Base-by-base conservation (phyloP, 371 early-diverging fungal genomes). In the Batrachochytrium dendrobatidis region DNA sequence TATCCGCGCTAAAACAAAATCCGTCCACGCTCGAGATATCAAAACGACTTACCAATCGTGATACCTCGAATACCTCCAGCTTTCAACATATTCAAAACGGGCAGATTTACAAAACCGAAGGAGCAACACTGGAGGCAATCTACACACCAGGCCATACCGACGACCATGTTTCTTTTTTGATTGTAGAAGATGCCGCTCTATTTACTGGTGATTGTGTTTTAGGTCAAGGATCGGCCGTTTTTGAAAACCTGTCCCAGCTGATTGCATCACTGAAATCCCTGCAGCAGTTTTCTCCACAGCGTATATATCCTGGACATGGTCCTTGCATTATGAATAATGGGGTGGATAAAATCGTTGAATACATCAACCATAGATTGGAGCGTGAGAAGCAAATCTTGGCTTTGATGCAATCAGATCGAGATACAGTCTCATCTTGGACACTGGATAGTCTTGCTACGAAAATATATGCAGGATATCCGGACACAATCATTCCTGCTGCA, bases 171-270 rank as follows among this genome's bases (percentile, higher is more conserved):
- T 71, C 82, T 3, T 83, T 92, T 60, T 83, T 65, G 57, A 64
- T 89, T 22, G 79, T 83, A 48, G 85, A 90, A 66, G 91, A 90
- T 53, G 57, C 80, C 22, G 78, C 77, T 12, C 35, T 93, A 2
- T 87, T 92, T 39, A 83, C 87, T 1, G 92, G 90, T 0, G 95
- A 94, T 64, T 83, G 83, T 60, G 80, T 93, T 0, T 71, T 94
- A 52, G 95, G 95, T 0, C 85, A 90, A 46, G 91, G 91, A 0
- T 83, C 88, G 0, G 79, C 90, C 4, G 81, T 87, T 3, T 92
- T 93, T 75, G 83, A 87, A 32, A 78, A 89, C 50, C 72, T 94
- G 29, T 60, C 64, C 3, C 71, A 69, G 5, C 90, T 90, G 62
- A 73, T 94, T 58, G 52, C 67, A 2, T 85, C 88, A 0, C 67